These are phyloP conservation scores for Graphiopsis chlorocephala DNA, from an alignment of 2,329 filamentous ascomycete genomes.

Conservation along the genomic window DNA sequence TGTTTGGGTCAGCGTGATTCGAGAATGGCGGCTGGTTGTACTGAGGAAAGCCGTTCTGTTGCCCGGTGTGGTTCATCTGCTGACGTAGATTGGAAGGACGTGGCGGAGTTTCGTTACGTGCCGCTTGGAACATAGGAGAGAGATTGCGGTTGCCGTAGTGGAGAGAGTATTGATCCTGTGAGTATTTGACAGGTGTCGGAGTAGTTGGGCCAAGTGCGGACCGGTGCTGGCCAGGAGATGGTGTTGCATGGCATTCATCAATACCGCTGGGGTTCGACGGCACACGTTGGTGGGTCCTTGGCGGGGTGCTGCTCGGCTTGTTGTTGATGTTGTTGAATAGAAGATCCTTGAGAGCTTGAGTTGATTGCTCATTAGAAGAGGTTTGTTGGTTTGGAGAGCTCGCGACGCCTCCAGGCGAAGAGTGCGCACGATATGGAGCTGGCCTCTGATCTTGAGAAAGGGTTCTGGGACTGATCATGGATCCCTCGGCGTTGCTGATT, in stretches of 20 bases:
- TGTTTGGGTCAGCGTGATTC: constrained; percentile 23
- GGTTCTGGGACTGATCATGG: constrained; percentile 25
- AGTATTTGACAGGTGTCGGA: constrained; percentile 27
- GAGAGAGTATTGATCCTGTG: constrained; percentile 27
- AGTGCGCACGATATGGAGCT: constrained; percentile 32
- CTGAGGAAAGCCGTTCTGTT: constrained; percentile 17
- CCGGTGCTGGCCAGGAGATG: constrained; percentile 39
- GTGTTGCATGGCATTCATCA: constrained; percentile 27
- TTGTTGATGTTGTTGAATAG: constrained; percentile 35
- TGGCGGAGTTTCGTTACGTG: constrained; percentile 41
- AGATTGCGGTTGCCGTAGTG: constrained; percentile 49
- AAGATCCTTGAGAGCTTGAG: constrained; percentile 45
- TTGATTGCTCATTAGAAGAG: constrained; percentile 17
- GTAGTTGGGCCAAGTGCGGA: constrained; percentile 29
- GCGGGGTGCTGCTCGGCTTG: constrained; percentile 22
- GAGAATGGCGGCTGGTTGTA: constrained; percentile 17
- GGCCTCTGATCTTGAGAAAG: constrained; percentile 25
- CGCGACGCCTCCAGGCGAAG: constrained; percentile 22
- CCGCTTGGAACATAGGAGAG: constrained; percentile 49
- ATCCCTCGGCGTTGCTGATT: constrained; percentile 54
- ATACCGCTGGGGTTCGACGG: constrained; percentile 22
- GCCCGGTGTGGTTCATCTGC: constrained; percentile 32
- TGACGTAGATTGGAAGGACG: constrained; percentile 45
- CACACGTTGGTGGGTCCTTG: constrained; percentile 21
- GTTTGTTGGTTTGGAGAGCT: not conserved